phyloP scores from a whole-genome alignment of 257 asterid genomes.

The Solanum pinnatisectum region DNA sequence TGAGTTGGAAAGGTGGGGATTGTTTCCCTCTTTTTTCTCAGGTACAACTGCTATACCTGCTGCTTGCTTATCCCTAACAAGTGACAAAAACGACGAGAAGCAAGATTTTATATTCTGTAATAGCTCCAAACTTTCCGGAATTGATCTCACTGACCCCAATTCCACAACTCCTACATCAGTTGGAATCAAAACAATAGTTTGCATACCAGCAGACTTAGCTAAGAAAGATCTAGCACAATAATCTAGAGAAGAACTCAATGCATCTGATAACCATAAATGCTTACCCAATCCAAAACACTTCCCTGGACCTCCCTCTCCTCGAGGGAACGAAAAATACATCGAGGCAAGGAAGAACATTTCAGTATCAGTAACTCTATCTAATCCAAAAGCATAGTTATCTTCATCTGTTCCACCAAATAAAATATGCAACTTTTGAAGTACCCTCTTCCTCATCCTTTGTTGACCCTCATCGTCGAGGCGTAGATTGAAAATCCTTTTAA shows the following conservation, averaged over 20 bases:
- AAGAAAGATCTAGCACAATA: conserved; percentile 78
- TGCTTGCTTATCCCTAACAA: conserved; percentile 35
- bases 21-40: conserved; percentile 25
- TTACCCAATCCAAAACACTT: conserved; percentile 55
- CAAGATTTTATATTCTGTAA: conserved; percentile 40
- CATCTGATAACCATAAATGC: conserved; percentile 62
- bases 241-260: conserved; percentile 32
- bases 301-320: conserved; percentile 90
- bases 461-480: conserved; percentile 63
- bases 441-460: conserved; percentile 87
- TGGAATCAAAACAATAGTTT: conserved; percentile 76
- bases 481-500: conserved; percentile 32
- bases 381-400: conserved; percentile 71
- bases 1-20: conserved; percentile 14
- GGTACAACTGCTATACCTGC: conserved; percentile 11
- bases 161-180: conserved; percentile 88
- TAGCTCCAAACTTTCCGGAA: conserved; percentile 57
- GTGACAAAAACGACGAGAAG: conserved; percentile 46
- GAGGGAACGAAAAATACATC: conserved; percentile 83
- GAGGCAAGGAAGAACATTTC: conserved; percentile 97
- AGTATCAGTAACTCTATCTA: conserved; percentile 90
- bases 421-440: conserved; percentile 65
- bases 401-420: conserved; percentile 79
- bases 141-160: conserved; percentile 70
- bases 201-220: conserved; percentile 81